Evolutionary conservation across 1,284 basidiomycete genomes (phyloP).

Genomic region (Ceratobasidium sp.): DNA sequence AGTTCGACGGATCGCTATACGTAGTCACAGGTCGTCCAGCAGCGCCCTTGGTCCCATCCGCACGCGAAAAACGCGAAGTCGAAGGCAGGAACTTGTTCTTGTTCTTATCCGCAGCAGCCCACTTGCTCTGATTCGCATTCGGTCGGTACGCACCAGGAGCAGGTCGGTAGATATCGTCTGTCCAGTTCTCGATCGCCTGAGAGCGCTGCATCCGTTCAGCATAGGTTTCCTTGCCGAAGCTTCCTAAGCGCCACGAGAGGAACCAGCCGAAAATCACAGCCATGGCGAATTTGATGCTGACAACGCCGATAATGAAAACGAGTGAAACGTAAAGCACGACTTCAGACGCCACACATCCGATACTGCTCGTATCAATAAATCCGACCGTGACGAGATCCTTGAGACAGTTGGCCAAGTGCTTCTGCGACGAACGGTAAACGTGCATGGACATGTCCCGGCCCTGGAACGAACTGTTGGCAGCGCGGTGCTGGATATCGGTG

Average conservation of each 20-base stretch:
- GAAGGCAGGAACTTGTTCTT: slow-evolving; percentile 82
- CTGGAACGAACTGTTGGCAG: slow-evolving; percentile 76
- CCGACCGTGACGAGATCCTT: slow-evolving; percentile 89
- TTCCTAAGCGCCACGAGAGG: slow-evolving; percentile 92
- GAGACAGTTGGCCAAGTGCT: slow-evolving; percentile 82
- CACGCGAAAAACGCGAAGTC: slow-evolving; percentile 86
- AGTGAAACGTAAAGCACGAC: slow-evolving; percentile 96
- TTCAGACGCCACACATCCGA: slow-evolving; percentile 95
- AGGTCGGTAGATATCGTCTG: slow-evolving; percentile 94
- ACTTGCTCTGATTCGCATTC: slow-evolving; percentile 79
- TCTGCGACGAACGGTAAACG: slow-evolving; percentile 76
- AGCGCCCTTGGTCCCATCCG: slow-evolving; percentile 76
- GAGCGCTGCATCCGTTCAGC: slow-evolving; percentile 90
- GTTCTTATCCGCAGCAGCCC: slow-evolving; percentile 62
- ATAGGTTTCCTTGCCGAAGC: slow-evolving; percentile 94
- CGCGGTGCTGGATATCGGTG: slow-evolving; percentile 75
- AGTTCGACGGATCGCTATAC: slow-evolving; percentile 67
- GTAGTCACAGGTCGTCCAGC: slow-evolving; percentile 76
- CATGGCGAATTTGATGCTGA: slow-evolving; percentile 95
- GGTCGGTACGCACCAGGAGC: slow-evolving; percentile 94
- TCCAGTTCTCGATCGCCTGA: slow-evolving; percentile 95
- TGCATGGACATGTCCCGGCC: slow-evolving; percentile 89
- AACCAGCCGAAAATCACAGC: slow-evolving; percentile 98
- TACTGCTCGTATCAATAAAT: slow-evolving; percentile 93
- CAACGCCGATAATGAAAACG: slow-evolving; percentile 97